Evolutionary conservation across 257 asterid genomes (phyloP).

Genomic region (Penstemon newberryi): DNA sequence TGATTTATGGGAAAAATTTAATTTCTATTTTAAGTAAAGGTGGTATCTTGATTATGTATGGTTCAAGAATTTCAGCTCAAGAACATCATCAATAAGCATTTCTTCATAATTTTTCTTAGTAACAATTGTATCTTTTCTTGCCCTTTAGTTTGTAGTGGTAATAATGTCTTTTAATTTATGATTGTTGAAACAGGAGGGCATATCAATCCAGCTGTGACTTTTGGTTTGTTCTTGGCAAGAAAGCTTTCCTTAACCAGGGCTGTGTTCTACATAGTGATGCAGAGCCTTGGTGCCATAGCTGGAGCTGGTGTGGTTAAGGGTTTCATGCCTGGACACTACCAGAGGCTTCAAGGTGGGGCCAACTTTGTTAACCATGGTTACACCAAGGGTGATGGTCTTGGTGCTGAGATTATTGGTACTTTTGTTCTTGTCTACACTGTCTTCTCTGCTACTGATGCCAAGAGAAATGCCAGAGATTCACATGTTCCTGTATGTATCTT

Average conservation of each 20-base stretch:
- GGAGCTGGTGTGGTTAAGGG: slow-evolving; percentile 60
- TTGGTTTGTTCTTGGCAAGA: slow-evolving; percentile 55
- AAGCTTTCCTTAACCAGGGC: slow-evolving; percentile 51
- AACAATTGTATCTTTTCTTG: too few species aligned
- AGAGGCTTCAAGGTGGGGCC: slow-evolving; percentile 40
- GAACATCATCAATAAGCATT: too few species aligned
- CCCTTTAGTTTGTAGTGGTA: too few species aligned
- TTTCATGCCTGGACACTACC: slow-evolving; percentile 37
- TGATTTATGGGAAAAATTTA: too few species aligned
- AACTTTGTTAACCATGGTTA: slow-evolving; percentile 41
- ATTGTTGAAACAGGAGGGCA: slow-evolving; percentile 46
- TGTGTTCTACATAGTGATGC: slow-evolving; percentile 52
- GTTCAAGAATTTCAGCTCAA: too few species aligned
- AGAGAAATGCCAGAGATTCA: slow-evolving; percentile 52
- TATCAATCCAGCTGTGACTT: slow-evolving; percentile 60
- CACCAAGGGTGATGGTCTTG: slow-evolving; percentile 53
- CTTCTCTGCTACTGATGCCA: slow-evolving; percentile 61
- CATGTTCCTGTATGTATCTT: slow-evolving; percentile 46
- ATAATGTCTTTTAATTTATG: not conserved
- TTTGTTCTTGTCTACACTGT: slow-evolving; percentile 56
- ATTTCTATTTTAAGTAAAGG: too few species aligned
- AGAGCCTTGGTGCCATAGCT: slow-evolving; percentile 54
- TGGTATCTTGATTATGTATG: too few species aligned
- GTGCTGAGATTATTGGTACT: slow-evolving; percentile 53
- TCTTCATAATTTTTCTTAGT: too few species aligned